Evolutionary conservation across 345 rosid species (phyloP).

Genomic region (Euphorbia tirucalli): DNA sequence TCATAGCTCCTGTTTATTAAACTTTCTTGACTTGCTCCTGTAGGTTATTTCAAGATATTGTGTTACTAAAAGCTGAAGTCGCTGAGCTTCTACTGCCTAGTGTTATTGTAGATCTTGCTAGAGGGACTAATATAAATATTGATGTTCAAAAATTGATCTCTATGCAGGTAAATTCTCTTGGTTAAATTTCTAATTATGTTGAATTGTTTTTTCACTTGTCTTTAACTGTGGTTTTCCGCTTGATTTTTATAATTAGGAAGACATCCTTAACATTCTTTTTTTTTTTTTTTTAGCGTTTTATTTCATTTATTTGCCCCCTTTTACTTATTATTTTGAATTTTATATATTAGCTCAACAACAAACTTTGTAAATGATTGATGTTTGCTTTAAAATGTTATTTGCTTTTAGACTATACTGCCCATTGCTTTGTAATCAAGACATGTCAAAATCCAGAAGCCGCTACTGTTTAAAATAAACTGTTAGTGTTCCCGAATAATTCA

Average conservation of each 20-base stretch:
- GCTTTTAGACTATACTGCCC: neutral
- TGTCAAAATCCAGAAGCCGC: too few relatives aligned
- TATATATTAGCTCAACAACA: neutral
- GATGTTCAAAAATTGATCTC: slow-evolving; percentile 61
- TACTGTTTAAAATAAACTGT: too few relatives aligned
- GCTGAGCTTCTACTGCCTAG: slow-evolving; percentile 84
- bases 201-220: slow-evolving; percentile 1
- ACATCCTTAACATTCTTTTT: neutral
- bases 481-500: neutral
- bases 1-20: neutral
- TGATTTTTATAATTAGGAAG: neutral
- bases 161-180: slow-evolving; percentile 47
- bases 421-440: neutral
- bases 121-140: slow-evolving; percentile 48
- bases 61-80: slow-evolving; percentile 73
- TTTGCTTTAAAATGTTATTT: neutral
- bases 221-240: slow-evolving; percentile 2
- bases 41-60: slow-evolving; percentile 90
- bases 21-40: slow-evolving; percentile 18
- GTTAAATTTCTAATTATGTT: neutral
- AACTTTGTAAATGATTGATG: neutral
- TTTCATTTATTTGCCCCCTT: neutral
- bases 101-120: slow-evolving; percentile 70
- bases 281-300: neutral
- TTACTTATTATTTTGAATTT: neutral